Base-by-base conservation (phyloP, 208 protist species). In the Trypanosoma scelopori region DNA sequence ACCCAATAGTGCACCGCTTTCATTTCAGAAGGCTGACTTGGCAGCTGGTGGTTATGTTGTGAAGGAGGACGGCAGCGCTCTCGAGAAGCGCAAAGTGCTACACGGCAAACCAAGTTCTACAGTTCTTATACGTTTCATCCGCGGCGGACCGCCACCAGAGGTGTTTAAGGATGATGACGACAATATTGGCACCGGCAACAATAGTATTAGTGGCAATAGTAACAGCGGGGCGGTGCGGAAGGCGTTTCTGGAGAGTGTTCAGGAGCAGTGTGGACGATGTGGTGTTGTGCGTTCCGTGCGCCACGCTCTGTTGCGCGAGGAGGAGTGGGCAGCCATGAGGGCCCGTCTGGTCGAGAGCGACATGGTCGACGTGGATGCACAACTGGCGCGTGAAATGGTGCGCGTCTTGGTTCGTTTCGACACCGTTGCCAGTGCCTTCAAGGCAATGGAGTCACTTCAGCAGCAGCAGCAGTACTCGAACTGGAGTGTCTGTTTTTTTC, bases 401-500 rank as follows among this genome's bases (percentile, higher is more conserved):
- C 87, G 90, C 13, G 56, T 95, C 27, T 82, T 91, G 46, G 78
- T 93, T 35, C 87, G 90, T n/a, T 89, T 92, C 46, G 87, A 95
- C 63, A 87, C 81, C 39, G 83, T 93, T 13, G 82, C 90, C 13
- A 82, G 80, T 58, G 86, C 85, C 7, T 93, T 95, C 63, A 92
- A 89, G 62, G 85, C 85, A 25, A 70, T 81, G 15, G 87, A 93
- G 69, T 65, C 37, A 1, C 67, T 93, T 13, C 60, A 66, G 53
- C 57, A 74, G n/a, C 60, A 66, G 53, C 57, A 74, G 53, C 22
- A 67, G 5, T 37, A 42, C 41, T 25, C 23, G 18, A 71, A 45
- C 25, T 84, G 75, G 78, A 65, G 67, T 42, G 74, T 91, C 41
- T 71, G 39, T 25, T 95, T 95, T 71, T 92, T 83, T 43, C 77